These are phyloP conservation scores for Wickerhamiella allomyrinae DNA, from an alignment of 805 yeast species.

Conservation along the genomic window DNA sequence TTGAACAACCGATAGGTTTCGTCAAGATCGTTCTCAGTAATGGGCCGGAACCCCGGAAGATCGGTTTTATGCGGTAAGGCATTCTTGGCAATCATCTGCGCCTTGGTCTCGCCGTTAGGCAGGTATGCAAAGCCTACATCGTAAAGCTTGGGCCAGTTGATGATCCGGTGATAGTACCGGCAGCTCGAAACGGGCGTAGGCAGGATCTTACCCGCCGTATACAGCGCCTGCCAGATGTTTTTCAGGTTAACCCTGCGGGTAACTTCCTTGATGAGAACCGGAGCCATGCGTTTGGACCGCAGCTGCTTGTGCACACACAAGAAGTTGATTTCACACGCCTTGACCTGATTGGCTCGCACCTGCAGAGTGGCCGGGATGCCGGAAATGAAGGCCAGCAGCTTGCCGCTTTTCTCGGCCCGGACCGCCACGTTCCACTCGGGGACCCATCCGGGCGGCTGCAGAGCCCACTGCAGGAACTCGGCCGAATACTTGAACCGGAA, in stretches of 20 bases:
- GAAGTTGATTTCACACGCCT: conserved; percentile 74
- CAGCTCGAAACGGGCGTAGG: conserved; percentile 88
- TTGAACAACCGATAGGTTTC: conserved; percentile 45
- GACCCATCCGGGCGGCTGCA: conserved; percentile 86
- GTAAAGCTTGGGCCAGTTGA: conserved; percentile 78
- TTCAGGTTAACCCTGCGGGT: conserved; percentile 79
- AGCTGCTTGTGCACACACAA: conserved; percentile 88
- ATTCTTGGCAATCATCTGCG: conserved; percentile 49
- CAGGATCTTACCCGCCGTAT: conserved; percentile 80
- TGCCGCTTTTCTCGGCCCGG: conserved; percentile 59
- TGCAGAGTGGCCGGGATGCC: conserved; percentile 68
- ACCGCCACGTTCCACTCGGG: conserved; percentile 90
- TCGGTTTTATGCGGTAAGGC: conserved; percentile 40
- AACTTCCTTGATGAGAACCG: conserved; percentile 83
- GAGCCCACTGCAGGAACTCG: conserved; percentile 80
- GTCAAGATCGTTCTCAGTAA: conserved; percentile 47
- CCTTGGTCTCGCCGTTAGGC: conserved; percentile 55
- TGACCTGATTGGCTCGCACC: conserved; percentile 36
- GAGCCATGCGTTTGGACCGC: conserved; percentile 86
- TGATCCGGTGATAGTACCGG: conserved; percentile 84
- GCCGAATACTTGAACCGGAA: conserved; percentile 82
- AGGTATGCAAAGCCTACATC: conserved; percentile 82
- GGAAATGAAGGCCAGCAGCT: conserved; percentile 80
- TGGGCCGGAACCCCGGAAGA: conserved; percentile 41
- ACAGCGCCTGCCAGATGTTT: conserved; percentile 89